Evolutionary conservation across 1,284 basidiomycete genomes (phyloP), one percentile per base, ranked within the genome.

Genomic region (Thelephora terrestris): DNA sequence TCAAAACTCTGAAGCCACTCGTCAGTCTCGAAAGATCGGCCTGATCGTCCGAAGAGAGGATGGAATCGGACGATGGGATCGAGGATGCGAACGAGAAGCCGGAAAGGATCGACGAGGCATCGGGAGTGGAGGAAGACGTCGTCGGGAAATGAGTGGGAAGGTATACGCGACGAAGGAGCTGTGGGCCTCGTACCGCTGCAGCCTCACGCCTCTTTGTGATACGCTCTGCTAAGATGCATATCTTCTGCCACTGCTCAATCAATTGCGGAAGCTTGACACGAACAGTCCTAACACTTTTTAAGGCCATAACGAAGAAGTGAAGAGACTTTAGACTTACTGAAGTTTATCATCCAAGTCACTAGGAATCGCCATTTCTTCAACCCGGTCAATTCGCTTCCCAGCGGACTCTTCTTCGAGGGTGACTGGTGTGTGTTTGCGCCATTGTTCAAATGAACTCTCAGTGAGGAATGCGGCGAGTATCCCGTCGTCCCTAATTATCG

Each of bases 361-460:
- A 2, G 93, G 93, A 51, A 96, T 91, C 5, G 79, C 74, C 86
- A 93, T 92, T 65, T 95, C 91, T 63, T 95, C 88, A 7, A 85
- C 71, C 21, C 78, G 73, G 52, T 91, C 89, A 4, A 96, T 75
- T 14, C 82, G 78, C 58, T 91, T 91, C 52, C 81, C 83, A 0
- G 71, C 66, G 0, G 88, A 89, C 62, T 96, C 93, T 67, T 96
- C 93, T 24, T 95, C 91, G 36, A 90, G 71, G 5, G 84, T 81
- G 7, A 88, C 68, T 0, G 73, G 57, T 1, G 78, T 73, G 47
- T 82, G 75, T 59, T 91, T 93, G 40, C 90, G 74, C 91, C 91
- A 95, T 43, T 73, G 69, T 61, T 94, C 91, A 55, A 94, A 85
- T 5, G 85, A 83, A 0, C 79, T 73, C 58, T 91, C 87, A 1